Percentiles rank a stretch among this genome's conserved stretches.
phyloP scores from a whole-genome alignment of 768 basidiomycete genomes.

The Serendipita sp. region DNA sequence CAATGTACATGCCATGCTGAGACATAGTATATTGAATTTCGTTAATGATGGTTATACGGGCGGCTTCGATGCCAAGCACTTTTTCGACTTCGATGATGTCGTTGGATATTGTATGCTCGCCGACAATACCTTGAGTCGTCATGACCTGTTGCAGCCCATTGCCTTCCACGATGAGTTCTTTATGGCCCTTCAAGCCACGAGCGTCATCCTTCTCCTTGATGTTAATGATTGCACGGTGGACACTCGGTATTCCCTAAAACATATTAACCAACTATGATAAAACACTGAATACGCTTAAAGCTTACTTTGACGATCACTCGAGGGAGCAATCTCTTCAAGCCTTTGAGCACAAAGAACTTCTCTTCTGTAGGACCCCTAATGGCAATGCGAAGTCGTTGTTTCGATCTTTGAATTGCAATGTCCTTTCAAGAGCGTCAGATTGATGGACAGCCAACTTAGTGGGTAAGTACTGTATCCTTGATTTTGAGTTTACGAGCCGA shows the following conservation, averaged over 20 bases:
- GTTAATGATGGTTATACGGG: constrained; percentile 82
- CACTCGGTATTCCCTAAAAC: constrained; percentile 60
- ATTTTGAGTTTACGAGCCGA: constrained; percentile 80
- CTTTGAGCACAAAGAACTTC: constrained; percentile 70
- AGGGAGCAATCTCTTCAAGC: constrained; percentile 67
- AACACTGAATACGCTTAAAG: not conserved
- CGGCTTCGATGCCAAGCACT: constrained; percentile 97
- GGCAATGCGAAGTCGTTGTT: constrained; percentile 62
- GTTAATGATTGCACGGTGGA: constrained; percentile 88
- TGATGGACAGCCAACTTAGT: constrained; percentile 22
- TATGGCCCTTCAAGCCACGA: constrained; percentile 69
- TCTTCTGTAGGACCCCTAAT: constrained; percentile 47
- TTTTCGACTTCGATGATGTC: constrained; percentile 92
- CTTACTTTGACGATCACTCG: constrained; percentile 80
- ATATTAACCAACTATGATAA: not conserved
- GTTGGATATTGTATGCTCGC: constrained; percentile 83
- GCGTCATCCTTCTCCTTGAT: constrained; percentile 77
- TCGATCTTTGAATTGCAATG: constrained; percentile 59
- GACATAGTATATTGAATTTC: constrained; percentile 97
- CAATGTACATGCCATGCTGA: constrained; percentile 94
- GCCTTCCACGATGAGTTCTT: constrained; percentile 89
- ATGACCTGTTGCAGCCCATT: constrained; percentile 94
- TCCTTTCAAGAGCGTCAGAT: constrained; percentile 26
- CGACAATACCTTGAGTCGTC: constrained; percentile 94
- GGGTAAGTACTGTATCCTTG: constrained; percentile 39